Conservation (phyloP, 805 yeast genomes). For the Diddensiella santjacobensis region DNA sequence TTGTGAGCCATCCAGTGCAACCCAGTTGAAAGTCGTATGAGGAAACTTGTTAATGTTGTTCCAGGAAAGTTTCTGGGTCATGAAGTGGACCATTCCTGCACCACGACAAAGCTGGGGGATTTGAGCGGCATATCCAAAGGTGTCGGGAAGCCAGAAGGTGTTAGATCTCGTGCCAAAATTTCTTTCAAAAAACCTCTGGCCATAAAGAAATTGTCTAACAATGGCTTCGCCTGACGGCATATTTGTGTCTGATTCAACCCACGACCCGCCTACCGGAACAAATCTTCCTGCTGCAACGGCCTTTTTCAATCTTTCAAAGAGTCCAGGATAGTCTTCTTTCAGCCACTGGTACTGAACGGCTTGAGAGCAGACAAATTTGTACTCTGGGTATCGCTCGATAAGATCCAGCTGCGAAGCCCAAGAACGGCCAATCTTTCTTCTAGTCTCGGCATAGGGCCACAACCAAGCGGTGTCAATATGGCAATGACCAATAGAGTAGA, state of each 20-base stretch:
- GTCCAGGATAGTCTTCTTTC: conserved; percentile 75
- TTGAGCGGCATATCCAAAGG: conserved; percentile 93
- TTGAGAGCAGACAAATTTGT: conserved; percentile 88
- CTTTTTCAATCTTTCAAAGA: conserved; percentile 54
- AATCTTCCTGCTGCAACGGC: conserved; percentile 67
- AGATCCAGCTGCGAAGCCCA: conserved; percentile 89
- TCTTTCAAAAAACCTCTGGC: conserved; percentile 76
- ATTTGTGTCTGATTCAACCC: conserved; percentile 97
- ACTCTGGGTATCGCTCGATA: conserved; percentile 84
- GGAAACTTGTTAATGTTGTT: conserved; percentile 90
- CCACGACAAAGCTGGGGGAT: conserved; percentile 84
- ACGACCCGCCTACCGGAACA: conserved; percentile 89
- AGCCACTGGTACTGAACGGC: conserved; percentile 95
- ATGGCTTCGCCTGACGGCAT: conserved; percentile 88
- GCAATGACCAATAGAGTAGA: conserved; percentile 83
- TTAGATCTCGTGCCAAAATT: conserved; percentile 72
- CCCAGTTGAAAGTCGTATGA: conserved; percentile 87
- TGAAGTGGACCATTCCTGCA: conserved; percentile 74
- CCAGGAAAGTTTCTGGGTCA: conserved; percentile 94
- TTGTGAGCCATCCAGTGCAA: conserved; percentile 87
- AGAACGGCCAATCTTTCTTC: conserved; percentile 83
- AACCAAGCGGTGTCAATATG: conserved; percentile 98
- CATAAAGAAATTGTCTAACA: conserved; percentile 79
- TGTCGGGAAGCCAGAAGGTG: conserved; percentile 92
- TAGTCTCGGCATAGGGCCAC: conserved; percentile 98